A percentile compares a stretch with the other conserved stretches of the same genome.
Evolutionary conservation across 2,329 filamentous ascomycete species (phyloP).

Genomic region (Aspergillus neotritici): DNA sequence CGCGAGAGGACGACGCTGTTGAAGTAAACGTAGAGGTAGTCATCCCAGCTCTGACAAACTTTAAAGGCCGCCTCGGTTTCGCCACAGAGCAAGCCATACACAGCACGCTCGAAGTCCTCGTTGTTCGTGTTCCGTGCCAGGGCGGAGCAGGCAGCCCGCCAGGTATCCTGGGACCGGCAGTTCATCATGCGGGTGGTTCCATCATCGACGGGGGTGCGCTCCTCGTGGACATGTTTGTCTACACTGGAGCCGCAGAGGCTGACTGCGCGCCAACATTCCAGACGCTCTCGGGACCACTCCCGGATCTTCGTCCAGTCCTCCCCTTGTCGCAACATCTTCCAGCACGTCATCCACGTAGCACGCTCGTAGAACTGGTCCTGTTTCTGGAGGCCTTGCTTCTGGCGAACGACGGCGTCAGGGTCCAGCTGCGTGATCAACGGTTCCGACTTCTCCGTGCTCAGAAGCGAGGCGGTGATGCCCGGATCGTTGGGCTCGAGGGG

Average conservation of each 20-base stretch:
- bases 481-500: slow-evolving; percentile 59
- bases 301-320: slow-evolving; percentile 65
- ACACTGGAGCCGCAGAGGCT: slow-evolving; percentile 61
- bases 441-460: slow-evolving; percentile 55
- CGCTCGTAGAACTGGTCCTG: slow-evolving; percentile 85
- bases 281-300: slow-evolving; percentile 79
- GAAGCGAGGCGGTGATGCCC: slow-evolving; percentile 51
- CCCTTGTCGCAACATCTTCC: slow-evolving; percentile 85
- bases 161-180: slow-evolving; percentile 33
- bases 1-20: slow-evolving; percentile 77
- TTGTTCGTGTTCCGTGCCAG: slow-evolving; percentile 58
- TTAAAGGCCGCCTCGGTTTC: slow-evolving; percentile 72
- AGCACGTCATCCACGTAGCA: slow-evolving; percentile 89
- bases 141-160: slow-evolving; percentile 35
- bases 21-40: slow-evolving; percentile 80
- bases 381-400: slow-evolving; percentile 68
- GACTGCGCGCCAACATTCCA: slow-evolving; percentile 83
- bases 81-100: slow-evolving; percentile 85
- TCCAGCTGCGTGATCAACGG: slow-evolving; percentile 81
- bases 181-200: slow-evolving; percentile 40
- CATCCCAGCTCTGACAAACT: slow-evolving; percentile 75
- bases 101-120: slow-evolving; percentile 76
- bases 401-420: slow-evolving; percentile 79
- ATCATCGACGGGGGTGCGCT: slow-evolving; percentile 30
- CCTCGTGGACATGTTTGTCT: slow-evolving; percentile 22